A percentile compares a stretch with the other conserved stretches of the same genome.
These are phyloP conservation scores for Boeremia exigua DNA, from an alignment of 2,329 filamentous ascomycete species.

Conservation along the genomic window DNA sequence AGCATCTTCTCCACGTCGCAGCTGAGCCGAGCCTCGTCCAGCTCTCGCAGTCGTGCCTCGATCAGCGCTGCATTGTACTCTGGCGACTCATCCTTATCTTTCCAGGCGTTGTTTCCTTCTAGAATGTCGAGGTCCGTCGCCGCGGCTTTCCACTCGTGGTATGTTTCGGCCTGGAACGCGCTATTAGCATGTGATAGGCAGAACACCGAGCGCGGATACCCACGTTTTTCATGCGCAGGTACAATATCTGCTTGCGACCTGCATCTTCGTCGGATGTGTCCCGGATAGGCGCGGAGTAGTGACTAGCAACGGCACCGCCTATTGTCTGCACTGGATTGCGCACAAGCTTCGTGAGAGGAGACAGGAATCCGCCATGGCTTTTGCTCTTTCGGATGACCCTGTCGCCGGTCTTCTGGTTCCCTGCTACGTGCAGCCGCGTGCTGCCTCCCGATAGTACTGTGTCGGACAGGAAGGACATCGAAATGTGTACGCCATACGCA, in stretches of 20 bases:
- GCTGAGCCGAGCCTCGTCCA: constrained; percentile 75
- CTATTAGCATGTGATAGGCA: constrained; percentile 37
- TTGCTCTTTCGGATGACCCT: constrained; percentile 30
- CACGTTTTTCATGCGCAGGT: constrained; percentile 70
- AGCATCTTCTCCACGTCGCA: constrained; percentile 80
- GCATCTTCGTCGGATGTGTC: constrained; percentile 13
- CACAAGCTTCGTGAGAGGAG: constrained; percentile 46
- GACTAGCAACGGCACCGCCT: constrained; percentile 16
- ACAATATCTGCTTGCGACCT: constrained; percentile 64
- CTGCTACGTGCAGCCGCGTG: constrained; percentile 34
- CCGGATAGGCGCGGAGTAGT: constrained; percentile 23
- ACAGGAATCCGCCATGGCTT: constrained; percentile 42
- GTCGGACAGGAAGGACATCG: constrained; percentile 48
- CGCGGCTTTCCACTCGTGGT: constrained; percentile 75
- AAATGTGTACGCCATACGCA: constrained; percentile 43
- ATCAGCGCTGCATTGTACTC: constrained; percentile 77
- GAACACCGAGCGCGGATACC: constrained; percentile 40
- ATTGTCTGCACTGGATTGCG: constrained; percentile 42
- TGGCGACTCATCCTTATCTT: constrained; percentile 67
- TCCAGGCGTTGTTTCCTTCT: constrained; percentile 84
- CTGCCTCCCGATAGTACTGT: constrained; percentile 42
- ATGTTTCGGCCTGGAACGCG: constrained; percentile 65
- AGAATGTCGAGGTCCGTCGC: constrained; percentile 79
- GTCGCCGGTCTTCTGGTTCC: constrained; percentile 18
- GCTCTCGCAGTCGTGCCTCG: constrained; percentile 69